Base-by-base conservation (phyloP, 1,139 yeast genomes). In the Arxiozyma slooffiae region DNA sequence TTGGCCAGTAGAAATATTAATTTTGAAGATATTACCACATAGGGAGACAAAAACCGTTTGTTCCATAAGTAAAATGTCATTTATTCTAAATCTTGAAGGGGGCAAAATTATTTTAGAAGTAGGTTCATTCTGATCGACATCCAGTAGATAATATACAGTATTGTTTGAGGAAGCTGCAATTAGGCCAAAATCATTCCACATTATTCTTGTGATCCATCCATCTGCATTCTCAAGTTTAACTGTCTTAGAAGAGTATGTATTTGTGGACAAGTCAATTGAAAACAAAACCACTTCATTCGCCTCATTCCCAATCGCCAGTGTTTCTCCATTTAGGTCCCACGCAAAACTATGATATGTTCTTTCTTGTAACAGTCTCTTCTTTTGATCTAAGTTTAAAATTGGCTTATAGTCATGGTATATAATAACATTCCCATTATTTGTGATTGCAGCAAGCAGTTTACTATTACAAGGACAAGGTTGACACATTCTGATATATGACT, bases 261-360 rank as follows among this genome's bases (percentile, higher is more conserved):
- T 34, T 20, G 26, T 14, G 14, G 3, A 7, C 18, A 4, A 9
- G 17, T 42, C 47, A 8, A 50, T 48, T 17, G 50, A 22, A 44
- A 57, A 64, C 3, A 61, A 37, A 14, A 57, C 45, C 4, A 66
- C 45, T 37, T 60, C 61, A 18, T 59, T 55, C 4, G 47, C 44
- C 50, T 64, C 68, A 43, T 63, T 64, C 4, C 69, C 69, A 1
- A 59, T 60, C 5, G 55, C 57, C 2, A 66, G 50, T 17, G 39
- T 42, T 7, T 48, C 44, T 5, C 63, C 63, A 23, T 53, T 50
- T 6, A 61, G 58, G 30, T 57, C 54, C 68, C 68, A 66, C 42
- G 55, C 58, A 14, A 63, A 36, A n/a, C 60, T 55, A 47, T 65
- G 67, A 46, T 62, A 64, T 3, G 57, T 46, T 43, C 69, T 59